Evolutionary conservation across 345 rosid genomes (phyloP).

Genomic region (Crucihimalaya himalaica): DNA sequence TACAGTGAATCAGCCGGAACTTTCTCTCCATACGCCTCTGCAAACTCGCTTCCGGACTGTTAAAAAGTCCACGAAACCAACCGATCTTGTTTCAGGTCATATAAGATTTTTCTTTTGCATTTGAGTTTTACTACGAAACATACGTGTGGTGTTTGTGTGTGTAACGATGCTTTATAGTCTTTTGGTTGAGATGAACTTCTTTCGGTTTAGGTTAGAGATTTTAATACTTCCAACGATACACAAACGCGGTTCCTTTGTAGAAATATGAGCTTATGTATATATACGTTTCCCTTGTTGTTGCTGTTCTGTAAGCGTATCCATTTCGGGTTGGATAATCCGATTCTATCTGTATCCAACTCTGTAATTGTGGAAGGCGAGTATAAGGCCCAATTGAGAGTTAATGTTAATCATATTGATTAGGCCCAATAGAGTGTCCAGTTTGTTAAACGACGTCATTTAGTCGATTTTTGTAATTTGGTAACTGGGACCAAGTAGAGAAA

Average conservation of each 20-base stretch:
- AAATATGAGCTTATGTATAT: conserved; percentile 23
- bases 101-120: conserved; percentile 15
- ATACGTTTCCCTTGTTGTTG: neutral
- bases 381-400: neutral
- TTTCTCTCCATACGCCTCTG: conserved; percentile 86
- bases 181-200: conserved; percentile 40
- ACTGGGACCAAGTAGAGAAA: conserved; percentile 25
- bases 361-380: too few relatives aligned
- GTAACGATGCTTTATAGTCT: conserved; percentile 27
- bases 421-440: neutral
- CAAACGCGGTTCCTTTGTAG: conserved; percentile 20
- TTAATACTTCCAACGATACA: neutral
- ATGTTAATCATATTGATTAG: too few relatives aligned
- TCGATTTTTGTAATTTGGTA: neutral
- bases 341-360: too few relatives aligned
- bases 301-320: too few relatives aligned
- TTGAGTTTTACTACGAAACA: conserved; percentile 17
- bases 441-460: neutral
- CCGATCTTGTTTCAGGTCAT: conserved; percentile 5
- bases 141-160: conserved; percentile 7
- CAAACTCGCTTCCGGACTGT: conserved; percentile 76
- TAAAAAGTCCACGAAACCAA: conserved; percentile 1
- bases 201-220: conserved; percentile 34
- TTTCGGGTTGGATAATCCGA: too few relatives aligned
- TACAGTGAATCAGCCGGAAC: conserved; percentile 84